phyloP scores from a whole-genome alignment of 2,329 filamentous ascomycete genomes.

The Alternaria sp. region DNA sequence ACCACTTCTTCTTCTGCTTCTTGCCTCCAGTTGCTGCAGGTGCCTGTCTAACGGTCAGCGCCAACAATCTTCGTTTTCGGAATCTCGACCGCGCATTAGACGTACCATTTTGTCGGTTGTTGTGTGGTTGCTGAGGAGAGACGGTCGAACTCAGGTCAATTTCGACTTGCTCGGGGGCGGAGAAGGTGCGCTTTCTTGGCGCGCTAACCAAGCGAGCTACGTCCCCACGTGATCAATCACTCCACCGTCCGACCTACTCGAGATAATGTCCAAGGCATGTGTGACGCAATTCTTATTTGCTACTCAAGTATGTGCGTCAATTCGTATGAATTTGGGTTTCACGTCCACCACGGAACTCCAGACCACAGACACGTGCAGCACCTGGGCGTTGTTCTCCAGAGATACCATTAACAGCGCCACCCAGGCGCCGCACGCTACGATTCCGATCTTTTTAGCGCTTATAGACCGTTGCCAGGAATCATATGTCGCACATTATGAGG shows the following conservation, averaged over 20 bases:
- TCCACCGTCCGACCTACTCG: neutral
- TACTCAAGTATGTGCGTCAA: neutral
- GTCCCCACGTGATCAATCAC: neutral
- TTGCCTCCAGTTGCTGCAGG: conserved; percentile 70
- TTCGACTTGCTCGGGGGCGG: conserved; percentile 25
- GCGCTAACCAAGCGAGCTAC: conserved; percentile 33
- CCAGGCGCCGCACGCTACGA: neutral
- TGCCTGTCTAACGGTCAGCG: conserved; percentile 35
- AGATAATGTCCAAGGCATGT: neutral
- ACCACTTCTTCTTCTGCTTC: conserved; percentile 87
- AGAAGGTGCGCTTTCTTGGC: conserved; percentile 21
- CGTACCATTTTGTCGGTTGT: conserved; percentile 54
- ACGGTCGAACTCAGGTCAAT: conserved; percentile 17
- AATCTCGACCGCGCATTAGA: neutral
- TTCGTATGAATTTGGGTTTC: neutral
- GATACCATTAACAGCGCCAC: neutral
- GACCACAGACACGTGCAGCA: neutral
- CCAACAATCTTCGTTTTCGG: neutral
- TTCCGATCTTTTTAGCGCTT: neutral
- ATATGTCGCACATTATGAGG: neutral
- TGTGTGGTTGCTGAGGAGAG: conserved; percentile 42
- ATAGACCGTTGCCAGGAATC: conserved; percentile 4
- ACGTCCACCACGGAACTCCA: too few relatives aligned
- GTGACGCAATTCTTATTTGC: neutral
- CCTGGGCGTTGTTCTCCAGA: neutral